Base-by-base conservation (phyloP, 2,329 filamentous ascomycete genomes). In the Trichoderma pleuroti region DNA sequence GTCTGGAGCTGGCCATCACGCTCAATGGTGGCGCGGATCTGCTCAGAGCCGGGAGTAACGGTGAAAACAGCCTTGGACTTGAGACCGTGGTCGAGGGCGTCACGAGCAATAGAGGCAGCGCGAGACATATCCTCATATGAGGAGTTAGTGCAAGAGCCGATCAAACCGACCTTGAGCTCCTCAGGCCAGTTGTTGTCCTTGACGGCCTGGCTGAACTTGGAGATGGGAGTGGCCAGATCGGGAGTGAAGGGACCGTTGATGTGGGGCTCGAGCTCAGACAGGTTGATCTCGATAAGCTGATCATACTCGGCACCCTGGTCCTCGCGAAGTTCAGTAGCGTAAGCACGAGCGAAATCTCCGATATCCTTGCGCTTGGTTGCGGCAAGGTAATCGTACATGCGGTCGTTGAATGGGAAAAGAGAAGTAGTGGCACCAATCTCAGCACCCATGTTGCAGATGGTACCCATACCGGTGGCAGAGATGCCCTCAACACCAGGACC, bases 181-280 rank as follows among this genome's bases (percentile, higher is more conserved):
- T 96, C 91, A 24, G 96, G 96, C 96, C 96, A 99, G 82, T 91
- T 90, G 86, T 99, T 97, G 79, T 91, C 90, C 86, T 97, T 94
- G 79, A 95, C 95, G 76, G 93, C 93, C 79, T 97, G 91, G 84
- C 92, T 93, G 86, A 98, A 97, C 86, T 98, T 96, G 84, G 93
- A 97, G 82, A 99, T 97, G 65, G 96, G 96, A 9, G 96, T 98
- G 70, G 94, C 94, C 84, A 99, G 87, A 89, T 99, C 96, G 73
- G 96, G 96, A 32, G 96, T 99, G 89, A 98, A 98, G 74, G 96
- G 96, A 75, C 96, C 96, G 86, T 99, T 99, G 86, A 99, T 94
- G 82, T 98, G 93, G 75, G 96, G 96, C 87, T 99, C 96, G 62
- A 99, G 91, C 83, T 95, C 92, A 71, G 89, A 92, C 69, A 99